Conservation (phyloP, 2,329 filamentous ascomycete genomes). For the Trichoderma simmonsii region DNA sequence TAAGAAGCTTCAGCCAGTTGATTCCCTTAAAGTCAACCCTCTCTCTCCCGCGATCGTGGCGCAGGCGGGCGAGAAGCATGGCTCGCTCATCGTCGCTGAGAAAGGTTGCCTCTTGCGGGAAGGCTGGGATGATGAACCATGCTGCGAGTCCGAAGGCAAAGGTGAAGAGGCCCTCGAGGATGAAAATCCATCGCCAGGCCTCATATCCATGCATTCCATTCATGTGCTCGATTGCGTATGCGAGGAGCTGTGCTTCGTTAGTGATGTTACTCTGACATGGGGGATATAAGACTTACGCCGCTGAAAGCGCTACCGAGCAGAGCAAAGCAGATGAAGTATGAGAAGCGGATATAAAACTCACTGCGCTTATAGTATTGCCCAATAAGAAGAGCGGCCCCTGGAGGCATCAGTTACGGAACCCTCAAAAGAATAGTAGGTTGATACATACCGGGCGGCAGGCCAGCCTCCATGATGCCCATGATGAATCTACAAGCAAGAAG, state of each 20-base stretch:
- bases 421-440: not conserved
- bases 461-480: not conserved
- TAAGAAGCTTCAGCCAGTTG: not conserved
- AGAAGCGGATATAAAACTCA: not conserved
- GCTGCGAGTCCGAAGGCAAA: not conserved
- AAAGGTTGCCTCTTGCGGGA: not conserved
- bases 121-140: not conserved
- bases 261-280: not conserved
- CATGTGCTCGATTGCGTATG: slow-evolving; percentile 48
- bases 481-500: not conserved
- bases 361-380: not conserved
- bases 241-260: slow-evolving; percentile 29
- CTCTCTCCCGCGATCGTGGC: not conserved
- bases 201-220: slow-evolving; percentile 42
- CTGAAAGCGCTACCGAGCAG: not conserved
- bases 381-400: not conserved
- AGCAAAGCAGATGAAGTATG: slow-evolving; percentile 1
- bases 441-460: not conserved
- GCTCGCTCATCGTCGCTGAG: not conserved
- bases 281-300: not conserved
- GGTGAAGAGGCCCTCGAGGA: slow-evolving; percentile 42
- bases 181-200: slow-evolving; percentile 50
- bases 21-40: not conserved
- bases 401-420: not conserved
- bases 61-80: not conserved